phyloP scores from a whole-genome alignment of 164 flowering plant genomes.

The Houttuynia cordata region DNA sequence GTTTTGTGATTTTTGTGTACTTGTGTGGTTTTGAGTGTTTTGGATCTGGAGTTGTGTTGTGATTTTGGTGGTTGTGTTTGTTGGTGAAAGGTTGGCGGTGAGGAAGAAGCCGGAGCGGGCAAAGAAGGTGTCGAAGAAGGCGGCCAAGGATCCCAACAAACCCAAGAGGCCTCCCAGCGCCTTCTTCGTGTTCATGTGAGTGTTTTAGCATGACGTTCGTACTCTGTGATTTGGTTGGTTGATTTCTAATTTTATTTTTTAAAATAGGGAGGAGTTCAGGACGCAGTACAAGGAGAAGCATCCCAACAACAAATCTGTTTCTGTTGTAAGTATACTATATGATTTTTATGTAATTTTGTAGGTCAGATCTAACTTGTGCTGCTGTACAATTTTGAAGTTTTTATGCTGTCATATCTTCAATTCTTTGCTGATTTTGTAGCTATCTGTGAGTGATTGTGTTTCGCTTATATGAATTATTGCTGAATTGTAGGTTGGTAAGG shows the following conservation, averaged over 20 bases:
- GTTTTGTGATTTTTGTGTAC: no score
- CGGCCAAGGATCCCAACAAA: constrained; percentile 81
- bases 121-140: constrained; percentile 1
- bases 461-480: no score
- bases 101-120: constrained; percentile 19
- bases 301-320: constrained; percentile 71
- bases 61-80: not conserved
- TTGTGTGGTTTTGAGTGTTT: no score
- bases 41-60: not conserved
- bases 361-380: constrained; percentile 3
- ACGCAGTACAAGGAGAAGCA: constrained; percentile 49
- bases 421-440: not conserved
- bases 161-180: constrained; percentile 93
- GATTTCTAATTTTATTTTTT: not conserved
- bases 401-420: not conserved
- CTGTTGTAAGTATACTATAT: constrained; percentile 37
- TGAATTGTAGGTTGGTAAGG: constrained; percentile 61
- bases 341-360: not conserved
- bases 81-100: constrained; percentile 5
- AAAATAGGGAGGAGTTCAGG: constrained; percentile 71
- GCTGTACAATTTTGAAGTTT: not conserved
- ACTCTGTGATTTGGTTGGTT: no score
- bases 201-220: no score
- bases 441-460: no score
- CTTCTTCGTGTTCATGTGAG: constrained; percentile 78